Percentiles rank a stretch among this genome's conserved stretches.
phyloP scores from a whole-genome alignment of 225 moss, liverwort and hornwort genomes.

The Polytrichum commune region DNA sequence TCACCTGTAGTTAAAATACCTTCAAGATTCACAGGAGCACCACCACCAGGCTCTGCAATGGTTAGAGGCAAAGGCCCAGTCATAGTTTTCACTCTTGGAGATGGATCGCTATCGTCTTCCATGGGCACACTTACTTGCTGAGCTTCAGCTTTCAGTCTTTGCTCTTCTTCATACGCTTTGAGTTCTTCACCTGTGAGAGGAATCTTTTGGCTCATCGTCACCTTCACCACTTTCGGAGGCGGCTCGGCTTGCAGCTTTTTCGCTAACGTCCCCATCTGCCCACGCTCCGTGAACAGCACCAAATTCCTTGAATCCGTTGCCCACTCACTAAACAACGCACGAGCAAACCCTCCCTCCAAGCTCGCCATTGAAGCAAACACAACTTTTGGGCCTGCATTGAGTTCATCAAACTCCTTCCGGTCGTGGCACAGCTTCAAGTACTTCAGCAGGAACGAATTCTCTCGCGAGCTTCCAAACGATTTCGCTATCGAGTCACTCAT shows the following conservation, averaged over 20 bases:
- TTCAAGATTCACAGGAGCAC: conserved; percentile 35
- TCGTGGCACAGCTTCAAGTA: conserved; percentile 86
- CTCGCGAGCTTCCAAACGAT: conserved; percentile 92
- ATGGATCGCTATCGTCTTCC: conserved; percentile 47
- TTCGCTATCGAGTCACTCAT: conserved; percentile 99
- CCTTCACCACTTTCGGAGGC: conserved; percentile 96
- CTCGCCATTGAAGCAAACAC: conserved; percentile 99
- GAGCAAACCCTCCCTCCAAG: conserved; percentile 94
- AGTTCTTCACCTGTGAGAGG: conserved; percentile 91
- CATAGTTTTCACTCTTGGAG: conserved; percentile 42
- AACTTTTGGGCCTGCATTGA: conserved; percentile 87
- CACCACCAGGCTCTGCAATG: conserved; percentile 60
- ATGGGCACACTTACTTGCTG: conserved; percentile 52
- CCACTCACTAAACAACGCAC: conserved; percentile 95
- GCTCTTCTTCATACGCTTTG: conserved; percentile 80
- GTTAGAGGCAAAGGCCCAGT: conserved; percentile 48
- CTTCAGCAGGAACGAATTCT: conserved; percentile 91
- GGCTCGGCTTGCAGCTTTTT: conserved; percentile 93
- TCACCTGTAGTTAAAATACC: conserved; percentile 30
- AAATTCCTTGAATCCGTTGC: conserved; percentile 86
- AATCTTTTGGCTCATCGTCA: conserved; percentile 86
- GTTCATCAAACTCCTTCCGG: conserved; percentile 89
- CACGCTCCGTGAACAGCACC: conserved; percentile 95
- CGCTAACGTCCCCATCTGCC: conserved; percentile 94
- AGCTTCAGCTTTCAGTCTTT: conserved; percentile 58